Percentiles rank a stretch among this genome's conserved stretches.
Evolutionary conservation across 352 stramenopile species (phyloP).

Genomic region (Peronospora belbahrii): DNA sequence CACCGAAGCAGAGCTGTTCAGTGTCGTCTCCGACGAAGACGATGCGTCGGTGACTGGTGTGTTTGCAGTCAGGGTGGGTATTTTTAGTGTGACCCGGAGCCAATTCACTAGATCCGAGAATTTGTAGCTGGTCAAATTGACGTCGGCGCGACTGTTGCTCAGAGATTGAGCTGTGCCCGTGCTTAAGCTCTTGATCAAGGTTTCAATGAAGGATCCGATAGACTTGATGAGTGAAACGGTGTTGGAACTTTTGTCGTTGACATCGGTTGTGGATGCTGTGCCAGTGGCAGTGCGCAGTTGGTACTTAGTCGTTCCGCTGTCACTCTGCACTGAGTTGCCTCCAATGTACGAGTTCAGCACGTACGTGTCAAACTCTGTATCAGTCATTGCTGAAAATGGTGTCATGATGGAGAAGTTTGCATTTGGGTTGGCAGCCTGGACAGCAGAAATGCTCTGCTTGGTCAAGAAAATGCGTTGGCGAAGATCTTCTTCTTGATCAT

Average conservation of each 20-base stretch:
- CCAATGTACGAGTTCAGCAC: constrained; percentile 33
- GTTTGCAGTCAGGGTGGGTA: constrained; percentile 4
- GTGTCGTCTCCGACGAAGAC: constrained; percentile 4
- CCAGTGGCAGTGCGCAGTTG: constrained; percentile 14
- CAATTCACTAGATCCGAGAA: constrained; percentile 23
- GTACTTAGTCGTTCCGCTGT: constrained; percentile 2
- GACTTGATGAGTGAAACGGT: constrained; percentile 7
- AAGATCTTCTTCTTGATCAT: constrained; percentile 40
- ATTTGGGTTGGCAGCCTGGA: constrained; percentile 28
- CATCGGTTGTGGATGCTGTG: not conserved
- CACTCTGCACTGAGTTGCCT: too few relatives aligned
- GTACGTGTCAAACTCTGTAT: constrained; percentile 37
- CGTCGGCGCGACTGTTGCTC: constrained; percentile 1
- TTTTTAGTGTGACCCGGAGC: constrained; percentile 7
- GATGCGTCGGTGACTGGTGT: constrained; percentile 4
- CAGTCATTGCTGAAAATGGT: constrained; percentile 35
- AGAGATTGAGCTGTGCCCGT: constrained; percentile 2
- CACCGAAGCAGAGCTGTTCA: constrained; percentile 18
- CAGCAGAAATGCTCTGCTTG: too few relatives aligned
- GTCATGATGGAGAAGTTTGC: constrained; percentile 53
- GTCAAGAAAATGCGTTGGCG: constrained; percentile 44
- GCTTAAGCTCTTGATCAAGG: constrained; percentile 6
- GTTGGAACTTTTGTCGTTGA: constrained; percentile 3
- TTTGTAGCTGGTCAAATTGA: constrained; percentile 6
- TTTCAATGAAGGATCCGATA: constrained; percentile 9